Percentiles rank a stretch among this genome's conserved stretches.
These are phyloP conservation scores for Globisporangium barbulae DNA, from an alignment of 352 stramenopile genomes.

Conservation along the genomic window DNA sequence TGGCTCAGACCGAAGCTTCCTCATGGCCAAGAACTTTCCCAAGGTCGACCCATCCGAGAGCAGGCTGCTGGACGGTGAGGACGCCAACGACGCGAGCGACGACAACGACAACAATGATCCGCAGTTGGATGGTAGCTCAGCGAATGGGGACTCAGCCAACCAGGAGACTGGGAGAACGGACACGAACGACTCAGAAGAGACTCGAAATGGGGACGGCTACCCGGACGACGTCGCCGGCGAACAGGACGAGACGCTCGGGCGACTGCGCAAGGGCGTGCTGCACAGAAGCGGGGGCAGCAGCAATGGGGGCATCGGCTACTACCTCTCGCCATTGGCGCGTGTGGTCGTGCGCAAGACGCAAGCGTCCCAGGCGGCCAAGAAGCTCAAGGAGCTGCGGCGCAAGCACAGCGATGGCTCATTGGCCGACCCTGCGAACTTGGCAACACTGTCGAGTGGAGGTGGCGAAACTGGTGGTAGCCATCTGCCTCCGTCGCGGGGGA, in stretches of 20 bases:
- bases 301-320: constrained; percentile 11
- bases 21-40: constrained; percentile 18
- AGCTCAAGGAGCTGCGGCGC: constrained; percentile 35
- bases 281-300: constrained; percentile 17
- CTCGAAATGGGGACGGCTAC: background rate
- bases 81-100: constrained; percentile 1
- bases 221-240: constrained; percentile 8
- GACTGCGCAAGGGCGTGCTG: constrained; percentile 18
- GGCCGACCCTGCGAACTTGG: background rate
- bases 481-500: background rate
- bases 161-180: constrained; percentile 1
- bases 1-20: background rate
- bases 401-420: constrained; percentile 13
- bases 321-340: constrained; percentile 36
- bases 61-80: constrained; percentile 16
- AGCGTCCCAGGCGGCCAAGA: constrained; percentile 37
- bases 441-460: background rate
- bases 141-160: background rate
- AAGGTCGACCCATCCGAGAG: constrained; percentile 41
- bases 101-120: constrained; percentile 4
- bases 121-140: background rate
- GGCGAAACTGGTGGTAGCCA: background rate
- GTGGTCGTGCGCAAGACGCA: constrained; percentile 45
- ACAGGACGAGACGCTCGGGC: constrained; percentile 14
- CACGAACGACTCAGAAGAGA: constrained; percentile 1